Conservation (phyloP, 2,329 filamentous ascomycete species). For the Helotiales sp. region DNA sequence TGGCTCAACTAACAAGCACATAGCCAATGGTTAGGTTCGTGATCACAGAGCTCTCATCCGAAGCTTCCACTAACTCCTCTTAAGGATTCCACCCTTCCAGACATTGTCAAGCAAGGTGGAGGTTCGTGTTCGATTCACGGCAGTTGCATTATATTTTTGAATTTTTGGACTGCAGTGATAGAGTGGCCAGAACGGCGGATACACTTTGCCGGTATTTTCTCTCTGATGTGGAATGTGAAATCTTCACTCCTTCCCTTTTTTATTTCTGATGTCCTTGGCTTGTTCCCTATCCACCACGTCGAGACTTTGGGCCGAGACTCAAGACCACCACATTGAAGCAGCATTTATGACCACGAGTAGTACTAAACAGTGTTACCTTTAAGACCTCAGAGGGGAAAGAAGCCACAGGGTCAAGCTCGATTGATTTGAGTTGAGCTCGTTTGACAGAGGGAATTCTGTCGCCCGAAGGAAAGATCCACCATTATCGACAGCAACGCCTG, state of each 20-base stretch:
- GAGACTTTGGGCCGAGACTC: too few species aligned
- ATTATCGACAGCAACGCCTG: neutral
- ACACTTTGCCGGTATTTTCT: neutral
- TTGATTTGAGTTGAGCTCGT: neutral
- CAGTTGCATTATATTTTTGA: neutral
- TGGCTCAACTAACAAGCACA: neutral
- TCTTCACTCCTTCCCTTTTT: too few species aligned
- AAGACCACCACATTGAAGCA: too few species aligned
- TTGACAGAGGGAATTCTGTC: neutral
- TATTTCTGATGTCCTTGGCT: too few species aligned
- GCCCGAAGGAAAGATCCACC: neutral
- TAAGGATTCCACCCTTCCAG: slow-evolving; percentile 3
- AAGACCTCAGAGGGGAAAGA: too few species aligned
- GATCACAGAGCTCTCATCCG: neutral
- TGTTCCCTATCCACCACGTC: too few species aligned
- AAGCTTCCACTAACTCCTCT: neutral
- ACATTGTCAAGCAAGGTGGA: slow-evolving; percentile 1
- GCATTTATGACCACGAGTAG: too few species aligned
- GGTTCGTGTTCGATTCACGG: slow-evolving; percentile 17
- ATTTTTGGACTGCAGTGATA: neutral
- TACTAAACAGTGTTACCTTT: too few species aligned
- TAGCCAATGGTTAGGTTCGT: slow-evolving; percentile 10
- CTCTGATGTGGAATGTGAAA: too few species aligned
- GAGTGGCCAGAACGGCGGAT: neutral
- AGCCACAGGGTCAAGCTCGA: neutral